A percentile compares a stretch with the other conserved stretches of the same genome.
Evolutionary conservation across 148 eudicot species (phyloP).

Genomic region (Oxyria digyna): DNA sequence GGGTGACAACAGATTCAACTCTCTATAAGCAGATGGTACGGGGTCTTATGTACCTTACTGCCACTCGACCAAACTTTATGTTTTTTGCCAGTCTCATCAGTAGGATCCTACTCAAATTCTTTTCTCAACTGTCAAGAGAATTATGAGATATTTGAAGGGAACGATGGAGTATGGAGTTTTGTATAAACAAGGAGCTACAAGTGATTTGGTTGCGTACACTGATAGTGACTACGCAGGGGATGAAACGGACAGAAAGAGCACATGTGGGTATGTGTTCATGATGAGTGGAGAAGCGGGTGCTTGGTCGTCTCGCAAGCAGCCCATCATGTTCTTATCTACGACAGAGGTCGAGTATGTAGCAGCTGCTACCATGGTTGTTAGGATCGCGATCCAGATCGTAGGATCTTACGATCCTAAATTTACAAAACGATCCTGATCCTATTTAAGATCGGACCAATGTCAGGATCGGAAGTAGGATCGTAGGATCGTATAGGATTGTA

Average conservation of each 20-base stretch:
- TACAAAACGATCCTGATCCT: too few relatives aligned
- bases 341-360: too few relatives aligned
- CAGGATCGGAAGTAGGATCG: too few relatives aligned
- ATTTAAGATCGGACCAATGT: too few relatives aligned
- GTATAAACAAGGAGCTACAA: background rate
- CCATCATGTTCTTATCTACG: too few relatives aligned
- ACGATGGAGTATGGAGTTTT: background rate
- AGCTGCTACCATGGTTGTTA: too few relatives aligned
- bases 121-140: background rate
- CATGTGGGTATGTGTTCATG: constrained; percentile 1
- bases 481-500: too few relatives aligned
- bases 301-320: too few relatives aligned
- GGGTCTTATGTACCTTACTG: background rate
- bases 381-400: too few relatives aligned
- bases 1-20: background rate
- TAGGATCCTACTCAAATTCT: background rate
- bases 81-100: background rate
- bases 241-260: background rate
- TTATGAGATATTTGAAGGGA: too few relatives aligned
- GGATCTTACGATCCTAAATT: too few relatives aligned
- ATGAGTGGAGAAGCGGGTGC: background rate
- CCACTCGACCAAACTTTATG: background rate
- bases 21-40: background rate
- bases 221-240: constrained; percentile 1
- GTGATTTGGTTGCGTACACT: background rate